Percentiles rank a stretch among this genome's conserved stretches.
Evolutionary conservation across 1,139 yeast species (phyloP).

Genomic region (Yarrowia galli): DNA sequence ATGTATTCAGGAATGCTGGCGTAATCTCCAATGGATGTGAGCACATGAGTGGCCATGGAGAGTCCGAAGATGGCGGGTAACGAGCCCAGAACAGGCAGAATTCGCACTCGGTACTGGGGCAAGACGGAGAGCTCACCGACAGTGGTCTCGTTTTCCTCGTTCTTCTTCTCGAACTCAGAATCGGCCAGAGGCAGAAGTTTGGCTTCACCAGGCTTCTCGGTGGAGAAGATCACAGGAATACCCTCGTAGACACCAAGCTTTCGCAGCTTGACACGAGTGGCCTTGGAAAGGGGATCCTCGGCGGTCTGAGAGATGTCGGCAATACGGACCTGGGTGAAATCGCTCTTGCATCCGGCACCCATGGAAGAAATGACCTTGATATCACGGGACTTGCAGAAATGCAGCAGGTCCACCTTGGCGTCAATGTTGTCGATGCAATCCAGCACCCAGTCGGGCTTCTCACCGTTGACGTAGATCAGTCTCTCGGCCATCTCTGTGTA

Average conservation of each 20-base stretch:
- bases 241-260: slow-evolving; percentile 76
- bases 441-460: slow-evolving; percentile 65
- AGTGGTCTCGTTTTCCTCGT: slow-evolving; percentile 44
- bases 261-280: slow-evolving; percentile 83
- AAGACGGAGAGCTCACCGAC: slow-evolving; percentile 89
- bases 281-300: slow-evolving; percentile 91
- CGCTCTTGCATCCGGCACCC: slow-evolving; percentile 95
- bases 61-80: slow-evolving; percentile 97
- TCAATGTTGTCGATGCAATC: slow-evolving; percentile 97
- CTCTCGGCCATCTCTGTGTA: slow-evolving; percentile 50
- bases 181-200: slow-evolving; percentile 82
- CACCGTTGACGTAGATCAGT: slow-evolving; percentile 60
- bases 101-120: slow-evolving; percentile 88
- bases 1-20: slow-evolving; percentile 40
- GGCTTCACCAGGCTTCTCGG: slow-evolving; percentile 97
- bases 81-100: slow-evolving; percentile 92
- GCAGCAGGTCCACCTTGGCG: slow-evolving; percentile 87
- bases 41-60: slow-evolving; percentile 81
- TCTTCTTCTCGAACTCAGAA: slow-evolving; percentile 77
- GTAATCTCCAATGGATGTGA: slow-evolving; percentile 83
- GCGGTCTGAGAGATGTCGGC: slow-evolving; percentile 82
- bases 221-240: slow-evolving; percentile 87
- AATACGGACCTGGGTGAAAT: slow-evolving; percentile 80
- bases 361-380: slow-evolving; percentile 79
- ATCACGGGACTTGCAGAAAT: slow-evolving; percentile 66